Evolutionary conservation across 306 rosid species (phyloP), one percentile per base, ranked within the genome.

Genomic region (Betula pendula): DNA sequence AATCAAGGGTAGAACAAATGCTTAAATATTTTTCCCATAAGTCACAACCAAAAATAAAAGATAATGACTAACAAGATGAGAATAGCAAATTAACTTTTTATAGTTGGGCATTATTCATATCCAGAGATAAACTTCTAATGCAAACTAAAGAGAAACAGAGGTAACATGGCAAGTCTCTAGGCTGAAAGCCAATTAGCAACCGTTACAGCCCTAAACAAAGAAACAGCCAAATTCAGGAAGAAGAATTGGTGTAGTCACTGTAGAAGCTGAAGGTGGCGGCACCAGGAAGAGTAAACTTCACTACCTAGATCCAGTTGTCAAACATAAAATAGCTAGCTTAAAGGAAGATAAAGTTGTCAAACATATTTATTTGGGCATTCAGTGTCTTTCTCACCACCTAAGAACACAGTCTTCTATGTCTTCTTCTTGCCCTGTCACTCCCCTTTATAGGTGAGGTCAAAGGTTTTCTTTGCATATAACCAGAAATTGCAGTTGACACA

Each of bases 181-280:
- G 88, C 90, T 88, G 84, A 88, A 75, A 51, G 83, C 85, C 91
- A 82, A 77, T 81, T 71, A 66, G 92, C 89, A 86, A 86, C 81
- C 73, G 85, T 92, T 90, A 90, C 86, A 88, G 81, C 83, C 96
- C 93, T 89, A 88, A 82, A 90, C 89, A 84, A 87, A 84, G 85
- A 85, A 89, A 85, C 84, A 89, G 73, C 67, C 70, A 75, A 3
- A 29, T 90, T 85, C 89, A 88, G 85, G 81, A 75, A 42, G 75
- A 17, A 74, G 24, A 81, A 59, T 72, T 44, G 38, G 47, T 17
- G 29, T 27, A 24, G 58, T 9, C 65, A 35, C 48, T 48, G 48
- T 19, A n/a, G 59, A 70, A 66, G 56, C 43, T 3, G 75, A 40
- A 58, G 55, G 16, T 10, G 49, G 58, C 70, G 19, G 67, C 58